Evolutionary conservation across 257 asterid genomes (phyloP).

Genomic region (Jacaranda copaia): DNA sequence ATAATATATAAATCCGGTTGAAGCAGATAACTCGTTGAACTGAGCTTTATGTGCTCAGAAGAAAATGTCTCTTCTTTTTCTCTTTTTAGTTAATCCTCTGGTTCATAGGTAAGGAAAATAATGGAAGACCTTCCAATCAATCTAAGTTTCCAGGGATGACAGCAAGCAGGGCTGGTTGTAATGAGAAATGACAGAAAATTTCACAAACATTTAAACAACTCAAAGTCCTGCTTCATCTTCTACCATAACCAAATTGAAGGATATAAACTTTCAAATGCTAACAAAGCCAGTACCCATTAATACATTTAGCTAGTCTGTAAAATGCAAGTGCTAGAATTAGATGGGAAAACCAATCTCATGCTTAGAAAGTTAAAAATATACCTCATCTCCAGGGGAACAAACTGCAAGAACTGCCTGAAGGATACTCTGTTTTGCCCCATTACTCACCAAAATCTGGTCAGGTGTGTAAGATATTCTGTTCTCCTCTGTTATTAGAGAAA

Average conservation of each 20-base stretch:
- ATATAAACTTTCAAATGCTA: conserved; percentile 1
- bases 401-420: conserved; percentile 94
- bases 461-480: conserved; percentile 84
- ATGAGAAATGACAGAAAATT: not conserved
- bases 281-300: not conserved
- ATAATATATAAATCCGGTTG: not conserved
- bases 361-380: conserved; percentile 30
- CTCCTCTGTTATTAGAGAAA: conserved; percentile 66
- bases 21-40: not conserved
- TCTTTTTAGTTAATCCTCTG: no score
- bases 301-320: not conserved
- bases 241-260: not conserved
- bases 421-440: conserved; percentile 85
- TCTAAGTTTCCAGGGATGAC: no score
- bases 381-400: conserved; percentile 99
- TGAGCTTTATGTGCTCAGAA: not conserved
- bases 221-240: not conserved
- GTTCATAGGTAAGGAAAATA: no score
- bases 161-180: not conserved
- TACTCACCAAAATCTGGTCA: conserved; percentile 78
- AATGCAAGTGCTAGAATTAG: not conserved
- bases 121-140: no score
- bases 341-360: not conserved
- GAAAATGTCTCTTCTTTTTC: not conserved
- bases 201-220: not conserved